phyloP scores from a whole-genome alignment of 257 asterid species.

The Echium plantagineum region DNA sequence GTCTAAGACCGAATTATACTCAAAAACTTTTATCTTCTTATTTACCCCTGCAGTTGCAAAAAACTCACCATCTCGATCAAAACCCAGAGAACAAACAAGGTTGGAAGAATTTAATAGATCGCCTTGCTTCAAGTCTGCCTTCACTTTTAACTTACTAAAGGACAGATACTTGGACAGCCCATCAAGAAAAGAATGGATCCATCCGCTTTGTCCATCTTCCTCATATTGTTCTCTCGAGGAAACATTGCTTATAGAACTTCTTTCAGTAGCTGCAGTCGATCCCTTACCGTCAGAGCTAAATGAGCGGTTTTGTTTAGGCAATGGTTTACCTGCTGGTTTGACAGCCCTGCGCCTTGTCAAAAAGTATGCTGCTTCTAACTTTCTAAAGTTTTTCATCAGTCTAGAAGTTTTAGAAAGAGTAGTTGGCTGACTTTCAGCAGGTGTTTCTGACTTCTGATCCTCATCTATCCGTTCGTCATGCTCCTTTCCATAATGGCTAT shows the following conservation, averaged over 20 bases:
- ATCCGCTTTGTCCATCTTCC: constrained; percentile 44
- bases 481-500: constrained; percentile 19
- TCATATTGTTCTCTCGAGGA: constrained; percentile 38
- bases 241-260: constrained; percentile 63
- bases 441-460: constrained; percentile 23
- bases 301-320: constrained; percentile 40
- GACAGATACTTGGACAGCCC: constrained; percentile 76
- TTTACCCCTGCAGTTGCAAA: constrained; percentile 98
- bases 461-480: constrained; percentile 22
- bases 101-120: constrained; percentile 88
- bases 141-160: constrained; percentile 66
- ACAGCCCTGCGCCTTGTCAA: constrained; percentile 43
- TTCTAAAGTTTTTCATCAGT: constrained; percentile 71
- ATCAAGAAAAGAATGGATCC: constrained; percentile 70
- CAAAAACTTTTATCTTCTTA: constrained; percentile 90
- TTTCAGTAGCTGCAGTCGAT: constrained; percentile 42
- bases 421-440: constrained; percentile 31
- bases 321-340: constrained; percentile 27
- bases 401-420: constrained; percentile 45
- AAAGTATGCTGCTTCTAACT: constrained; percentile 75
- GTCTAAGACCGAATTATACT: constrained; percentile 57
- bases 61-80: constrained; percentile 95
- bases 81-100: constrained; percentile 83
- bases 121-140: constrained; percentile 92
- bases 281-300: constrained; percentile 40